Conservation (phyloP, 371 early-diverging fungal species). For the Mortierella sp. region DNA sequence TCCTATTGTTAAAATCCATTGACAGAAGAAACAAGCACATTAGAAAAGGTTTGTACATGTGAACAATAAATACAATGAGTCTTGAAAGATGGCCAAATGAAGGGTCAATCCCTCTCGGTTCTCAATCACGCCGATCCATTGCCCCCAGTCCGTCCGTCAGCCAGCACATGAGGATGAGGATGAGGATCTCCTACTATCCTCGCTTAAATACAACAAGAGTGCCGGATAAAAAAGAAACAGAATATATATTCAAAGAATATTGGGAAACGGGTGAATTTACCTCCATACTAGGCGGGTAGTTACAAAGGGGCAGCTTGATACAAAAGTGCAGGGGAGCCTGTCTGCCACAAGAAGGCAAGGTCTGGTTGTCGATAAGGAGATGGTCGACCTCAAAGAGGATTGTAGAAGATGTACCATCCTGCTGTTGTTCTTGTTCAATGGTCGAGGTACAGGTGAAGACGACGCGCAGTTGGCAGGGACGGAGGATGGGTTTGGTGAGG, state of each 20-base stretch:
- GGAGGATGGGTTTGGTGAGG: conserved; percentile 23
- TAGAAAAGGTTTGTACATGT: not conserved
- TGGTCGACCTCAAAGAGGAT: conserved; percentile 37
- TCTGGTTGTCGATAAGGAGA: conserved; percentile 29
- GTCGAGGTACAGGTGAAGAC: conserved; percentile 30
- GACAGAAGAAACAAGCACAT: not conserved
- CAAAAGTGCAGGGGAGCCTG: conserved; percentile 35
- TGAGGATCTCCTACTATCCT: not conserved
- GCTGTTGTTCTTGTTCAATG: not conserved
- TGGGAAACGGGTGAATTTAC: conserved; percentile 11
- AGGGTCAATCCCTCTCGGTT: not conserved
- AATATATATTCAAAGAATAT: not conserved
- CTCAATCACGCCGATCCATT: conserved; percentile 6
- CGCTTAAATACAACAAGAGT: too few species aligned
- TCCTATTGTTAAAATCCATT: not conserved
- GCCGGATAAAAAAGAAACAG: not conserved
- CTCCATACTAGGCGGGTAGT: conserved; percentile 43
- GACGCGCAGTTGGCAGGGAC: conserved; percentile 35
- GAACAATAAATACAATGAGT: not conserved
- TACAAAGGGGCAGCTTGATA: conserved; percentile 50
- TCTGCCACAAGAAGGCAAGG: conserved; percentile 22
- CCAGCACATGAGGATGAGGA: not conserved
- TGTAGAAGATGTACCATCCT: not conserved
- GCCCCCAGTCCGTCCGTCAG: not conserved
- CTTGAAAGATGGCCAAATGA: not conserved